Evolutionary conservation across 2,329 filamentous ascomycete genomes (phyloP).

Genomic region (Nectriaceae sp.): DNA sequence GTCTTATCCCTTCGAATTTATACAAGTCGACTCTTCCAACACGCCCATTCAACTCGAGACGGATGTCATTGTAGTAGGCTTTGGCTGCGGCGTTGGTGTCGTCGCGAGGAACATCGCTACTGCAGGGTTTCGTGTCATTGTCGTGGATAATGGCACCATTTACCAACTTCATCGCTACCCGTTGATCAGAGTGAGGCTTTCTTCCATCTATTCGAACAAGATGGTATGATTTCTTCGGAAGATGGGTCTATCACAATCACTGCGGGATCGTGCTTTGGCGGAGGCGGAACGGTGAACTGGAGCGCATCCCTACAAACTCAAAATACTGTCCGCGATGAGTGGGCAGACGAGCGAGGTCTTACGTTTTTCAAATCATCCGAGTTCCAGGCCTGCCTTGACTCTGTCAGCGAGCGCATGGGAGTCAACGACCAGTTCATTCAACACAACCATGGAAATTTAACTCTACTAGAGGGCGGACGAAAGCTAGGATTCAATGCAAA

Average conservation of each 20-base stretch:
- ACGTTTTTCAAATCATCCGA: conserved; percentile 68
- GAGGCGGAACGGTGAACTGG: conserved; percentile 82
- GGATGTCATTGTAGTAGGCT: conserved; percentile 78
- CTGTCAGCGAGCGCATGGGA: conserved; percentile 75
- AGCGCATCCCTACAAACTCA: conserved; percentile 61
- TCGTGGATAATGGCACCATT: conserved; percentile 75
- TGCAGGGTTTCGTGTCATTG: conserved; percentile 68
- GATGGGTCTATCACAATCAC: conserved; percentile 60
- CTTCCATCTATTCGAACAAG: conserved; percentile 7
- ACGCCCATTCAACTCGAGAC: conserved; percentile 62
- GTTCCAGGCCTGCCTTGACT: conserved; percentile 72
- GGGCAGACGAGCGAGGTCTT: conserved; percentile 63
- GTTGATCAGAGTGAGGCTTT: conserved; percentile 46
- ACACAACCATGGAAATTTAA: conserved; percentile 68
- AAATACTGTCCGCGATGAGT: conserved; percentile 71
- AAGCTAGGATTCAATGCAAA: conserved; percentile 69
- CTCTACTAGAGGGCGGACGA: conserved; percentile 68
- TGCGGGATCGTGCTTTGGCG: conserved; percentile 72
- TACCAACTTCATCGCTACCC: conserved; percentile 64
- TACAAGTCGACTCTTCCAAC: conserved; percentile 47
- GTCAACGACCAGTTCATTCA: conserved; percentile 61
- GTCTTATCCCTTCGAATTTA: conserved; percentile 40
- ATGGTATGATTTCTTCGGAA: background rate
- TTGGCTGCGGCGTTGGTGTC: conserved; percentile 77
- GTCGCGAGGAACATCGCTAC: conserved; percentile 73